Evolutionary conservation across 2,329 filamentous ascomycete genomes (phyloP).

Genomic region (Hypoxylon sp.): DNA sequence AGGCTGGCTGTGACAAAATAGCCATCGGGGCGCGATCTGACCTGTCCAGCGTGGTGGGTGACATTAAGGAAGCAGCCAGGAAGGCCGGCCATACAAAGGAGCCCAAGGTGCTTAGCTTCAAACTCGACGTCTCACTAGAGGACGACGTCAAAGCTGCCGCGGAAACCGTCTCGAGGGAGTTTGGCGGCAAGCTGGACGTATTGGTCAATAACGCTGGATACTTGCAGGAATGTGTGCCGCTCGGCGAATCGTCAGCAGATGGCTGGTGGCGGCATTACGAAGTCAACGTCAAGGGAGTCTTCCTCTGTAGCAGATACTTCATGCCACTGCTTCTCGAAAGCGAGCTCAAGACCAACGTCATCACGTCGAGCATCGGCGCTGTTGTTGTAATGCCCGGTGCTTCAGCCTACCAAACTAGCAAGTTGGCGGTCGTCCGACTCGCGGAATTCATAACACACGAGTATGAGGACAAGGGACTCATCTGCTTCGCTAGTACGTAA

Average conservation of each 20-base stretch:
- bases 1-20: slow-evolving; percentile 61
- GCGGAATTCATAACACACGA: slow-evolving; percentile 59
- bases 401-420: slow-evolving; percentile 60
- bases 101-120: slow-evolving; percentile 49
- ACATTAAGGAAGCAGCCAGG: slow-evolving; percentile 53
- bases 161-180: slow-evolving; percentile 40
- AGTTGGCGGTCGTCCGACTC: slow-evolving; percentile 59
- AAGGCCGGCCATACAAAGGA: slow-evolving; percentile 43
- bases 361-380: slow-evolving; percentile 56
- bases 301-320: slow-evolving; percentile 45
- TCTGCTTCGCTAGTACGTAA: slow-evolving; percentile 50
- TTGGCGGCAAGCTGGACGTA: slow-evolving; percentile 52
- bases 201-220: slow-evolving; percentile 57
- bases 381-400: slow-evolving; percentile 49
- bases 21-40: slow-evolving; percentile 63
- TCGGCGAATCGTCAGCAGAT: slow-evolving; percentile 39
- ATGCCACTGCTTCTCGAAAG: slow-evolving; percentile 46
- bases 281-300: slow-evolving; percentile 48
- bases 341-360: slow-evolving; percentile 56
- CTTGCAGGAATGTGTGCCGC: slow-evolving; percentile 50
- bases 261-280: slow-evolving; percentile 49
- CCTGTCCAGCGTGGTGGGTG: slow-evolving; percentile 54
- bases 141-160: slow-evolving; percentile 52
- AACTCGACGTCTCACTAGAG: slow-evolving; percentile 52
- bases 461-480: slow-evolving; percentile 56